Evolutionary conservation across 805 yeast species (phyloP).

Genomic region (Cyberlindnera misumaiensis): DNA sequence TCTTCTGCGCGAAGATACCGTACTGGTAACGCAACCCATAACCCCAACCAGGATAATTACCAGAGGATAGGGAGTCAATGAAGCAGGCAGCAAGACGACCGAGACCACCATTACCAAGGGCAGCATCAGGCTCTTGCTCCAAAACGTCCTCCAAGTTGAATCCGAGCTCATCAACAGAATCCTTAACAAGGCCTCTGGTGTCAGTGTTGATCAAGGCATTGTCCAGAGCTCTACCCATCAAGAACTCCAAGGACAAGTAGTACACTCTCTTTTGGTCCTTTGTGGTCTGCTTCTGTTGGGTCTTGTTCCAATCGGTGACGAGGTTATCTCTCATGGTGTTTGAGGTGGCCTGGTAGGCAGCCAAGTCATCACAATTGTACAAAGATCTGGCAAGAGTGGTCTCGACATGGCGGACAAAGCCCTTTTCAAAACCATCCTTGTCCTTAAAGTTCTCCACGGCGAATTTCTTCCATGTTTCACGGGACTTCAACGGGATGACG

Average conservation of each 20-base stretch:
- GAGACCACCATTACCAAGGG: conserved; percentile 90
- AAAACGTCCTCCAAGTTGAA: conserved; percentile 82
- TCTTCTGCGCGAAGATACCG: conserved; percentile 87
- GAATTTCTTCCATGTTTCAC: conserved; percentile 71
- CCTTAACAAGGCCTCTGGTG: conserved; percentile 50
- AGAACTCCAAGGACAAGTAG: conserved; percentile 78
- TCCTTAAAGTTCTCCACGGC: conserved; percentile 42
- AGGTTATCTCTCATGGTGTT: conserved; percentile 71
- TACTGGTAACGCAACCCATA: conserved; percentile 90
- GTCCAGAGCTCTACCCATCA: conserved; percentile 94
- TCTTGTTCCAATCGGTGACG: conserved; percentile 83
- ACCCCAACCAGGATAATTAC: conserved; percentile 93
- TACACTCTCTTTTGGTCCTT: conserved; percentile 82
- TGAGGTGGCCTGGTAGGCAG: conserved; percentile 89
- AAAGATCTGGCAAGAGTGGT: conserved; percentile 85
- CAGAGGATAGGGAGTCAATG: conserved; percentile 79
- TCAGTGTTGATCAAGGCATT: conserved; percentile 83
- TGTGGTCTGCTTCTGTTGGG: conserved; percentile 83
- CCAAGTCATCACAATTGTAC: conserved; percentile 87
- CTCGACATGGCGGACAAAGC: conserved; percentile 81
- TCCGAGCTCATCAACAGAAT: conserved; percentile 66
- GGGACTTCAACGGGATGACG: conserved; percentile 69
- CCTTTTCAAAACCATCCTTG: conserved; percentile 53
- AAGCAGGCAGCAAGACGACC: conserved; percentile 95
- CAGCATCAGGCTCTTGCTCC: conserved; percentile 89